These are phyloP conservation scores for Castanea mollissima DNA, from an alignment of 306 rosid species.

Conservation along the genomic window DNA sequence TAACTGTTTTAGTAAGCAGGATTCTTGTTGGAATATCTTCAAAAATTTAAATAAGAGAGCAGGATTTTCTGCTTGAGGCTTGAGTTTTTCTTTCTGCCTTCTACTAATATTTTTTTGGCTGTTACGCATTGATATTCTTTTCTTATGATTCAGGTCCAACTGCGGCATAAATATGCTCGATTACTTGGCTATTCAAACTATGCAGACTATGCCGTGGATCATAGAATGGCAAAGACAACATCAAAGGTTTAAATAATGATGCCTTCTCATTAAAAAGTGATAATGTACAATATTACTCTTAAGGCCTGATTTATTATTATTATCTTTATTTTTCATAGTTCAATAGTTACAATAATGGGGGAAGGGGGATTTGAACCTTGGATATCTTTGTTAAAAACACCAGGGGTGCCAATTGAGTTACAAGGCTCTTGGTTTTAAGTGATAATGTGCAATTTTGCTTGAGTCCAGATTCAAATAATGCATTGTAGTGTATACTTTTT, in stretches of 20 bases:
- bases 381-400: no score
- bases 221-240: conserved; percentile 95
- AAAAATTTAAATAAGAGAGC: neutral
- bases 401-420: no score
- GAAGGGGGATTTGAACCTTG: no score
- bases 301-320: neutral
- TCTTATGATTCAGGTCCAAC: conserved; percentile 63
- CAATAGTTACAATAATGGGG: no score
- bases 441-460: no score
- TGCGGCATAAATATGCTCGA: conserved; percentile 87
- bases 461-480: neutral
- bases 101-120: neutral
- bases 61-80: neutral
- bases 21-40: neutral
- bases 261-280: neutral
- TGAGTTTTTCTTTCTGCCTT: conserved; percentile 3
- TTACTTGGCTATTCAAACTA: conserved; percentile 85
- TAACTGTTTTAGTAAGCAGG: neutral
- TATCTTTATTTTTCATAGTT: no score
- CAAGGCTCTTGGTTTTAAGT: no score
- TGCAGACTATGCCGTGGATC: conserved; percentile 78
- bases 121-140: neutral
- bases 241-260: conserved; percentile 57
- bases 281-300: neutral
- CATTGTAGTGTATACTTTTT: neutral